Conservation (phyloP, 148 eudicot genomes). For the Tetragonia tetragonoides region DNA sequence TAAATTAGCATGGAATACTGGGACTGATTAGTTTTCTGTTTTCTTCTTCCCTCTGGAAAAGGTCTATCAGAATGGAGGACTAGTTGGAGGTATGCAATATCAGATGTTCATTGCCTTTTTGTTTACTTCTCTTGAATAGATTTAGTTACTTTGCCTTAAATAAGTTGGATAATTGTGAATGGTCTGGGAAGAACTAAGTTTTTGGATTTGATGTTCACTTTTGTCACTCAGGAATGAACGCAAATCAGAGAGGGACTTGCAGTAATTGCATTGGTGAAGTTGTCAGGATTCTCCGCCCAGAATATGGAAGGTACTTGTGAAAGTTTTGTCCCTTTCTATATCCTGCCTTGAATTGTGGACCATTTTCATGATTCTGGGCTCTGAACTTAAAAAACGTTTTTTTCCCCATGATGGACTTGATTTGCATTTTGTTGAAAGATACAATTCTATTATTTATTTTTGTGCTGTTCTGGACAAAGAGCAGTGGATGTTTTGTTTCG, state of each 20-base stretch:
- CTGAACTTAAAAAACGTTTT: too few species aligned
- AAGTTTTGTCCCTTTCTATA: not conserved
- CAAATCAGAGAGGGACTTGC: constrained; percentile 33
- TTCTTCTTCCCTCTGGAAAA: constrained; percentile 19
- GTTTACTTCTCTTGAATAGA: not conserved
- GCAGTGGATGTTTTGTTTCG: too few species aligned
- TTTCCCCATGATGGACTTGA: too few species aligned
- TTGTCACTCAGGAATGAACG: constrained; percentile 37
- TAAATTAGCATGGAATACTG: not conserved
- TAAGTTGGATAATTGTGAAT: not conserved
- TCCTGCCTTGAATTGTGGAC: not conserved
- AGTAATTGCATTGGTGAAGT: constrained; percentile 79
- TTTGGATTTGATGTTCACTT: not conserved
- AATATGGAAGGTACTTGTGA: constrained; percentile 44
- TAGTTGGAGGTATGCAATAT: constrained; percentile 45
- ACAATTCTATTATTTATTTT: too few species aligned
- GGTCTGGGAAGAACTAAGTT: constrained; percentile 10
- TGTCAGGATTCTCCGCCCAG: constrained; percentile 43
- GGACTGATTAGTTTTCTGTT: constrained; percentile 35
- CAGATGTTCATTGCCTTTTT: constrained; percentile 4
- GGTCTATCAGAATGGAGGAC: constrained; percentile 61
- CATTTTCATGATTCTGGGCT: too few species aligned
- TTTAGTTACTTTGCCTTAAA: constrained; percentile 1
- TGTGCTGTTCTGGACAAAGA: too few species aligned
- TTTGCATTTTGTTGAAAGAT: too few species aligned